phyloP scores from a whole-genome alignment of 441 rosid genomes.

The Metrosideros polymorpha region DNA sequence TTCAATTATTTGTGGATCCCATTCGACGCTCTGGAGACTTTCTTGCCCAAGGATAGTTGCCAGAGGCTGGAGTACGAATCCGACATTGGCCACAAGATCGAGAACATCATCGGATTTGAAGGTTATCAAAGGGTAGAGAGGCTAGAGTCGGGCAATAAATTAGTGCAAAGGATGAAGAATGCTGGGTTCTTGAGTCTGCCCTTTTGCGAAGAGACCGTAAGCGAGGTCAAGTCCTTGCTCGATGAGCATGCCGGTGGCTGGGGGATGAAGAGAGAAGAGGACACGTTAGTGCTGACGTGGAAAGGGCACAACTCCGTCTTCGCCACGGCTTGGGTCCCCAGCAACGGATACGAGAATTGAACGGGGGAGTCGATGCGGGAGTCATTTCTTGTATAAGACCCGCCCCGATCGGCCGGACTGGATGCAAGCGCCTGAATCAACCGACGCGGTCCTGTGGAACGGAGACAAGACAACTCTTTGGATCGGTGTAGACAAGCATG shows the following conservation, averaged over 20 bases:
- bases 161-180: slow-evolving; percentile 38
- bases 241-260: slow-evolving; percentile 65
- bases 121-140: slow-evolving; percentile 48
- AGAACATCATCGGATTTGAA: slow-evolving; percentile 43
- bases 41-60: slow-evolving; percentile 42
- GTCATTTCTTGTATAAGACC: neutral
- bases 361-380: neutral
- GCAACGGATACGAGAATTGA: neutral
- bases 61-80: slow-evolving; percentile 55
- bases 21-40: slow-evolving; percentile 54
- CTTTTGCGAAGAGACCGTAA: slow-evolving; percentile 39
- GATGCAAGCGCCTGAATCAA: neutral
- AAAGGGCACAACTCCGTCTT: slow-evolving; percentile 65
- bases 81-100: slow-evolving; percentile 49
- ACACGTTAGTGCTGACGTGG: slow-evolving; percentile 52
- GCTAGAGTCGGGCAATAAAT: slow-evolving; percentile 32
- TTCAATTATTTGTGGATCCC: slow-evolving; percentile 71
- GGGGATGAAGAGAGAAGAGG: slow-evolving; percentile 71
- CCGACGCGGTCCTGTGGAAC: neutral
- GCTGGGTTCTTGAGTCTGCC: slow-evolving; percentile 28
- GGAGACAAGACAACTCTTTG: neutral
- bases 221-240: slow-evolving; percentile 39
- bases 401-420: neutral
- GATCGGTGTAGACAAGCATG: neutral
- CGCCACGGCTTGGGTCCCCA: slow-evolving; percentile 45